Evolutionary conservation across 805 yeast genomes (phyloP).

Genomic region (Monosporozyma unispora): DNA sequence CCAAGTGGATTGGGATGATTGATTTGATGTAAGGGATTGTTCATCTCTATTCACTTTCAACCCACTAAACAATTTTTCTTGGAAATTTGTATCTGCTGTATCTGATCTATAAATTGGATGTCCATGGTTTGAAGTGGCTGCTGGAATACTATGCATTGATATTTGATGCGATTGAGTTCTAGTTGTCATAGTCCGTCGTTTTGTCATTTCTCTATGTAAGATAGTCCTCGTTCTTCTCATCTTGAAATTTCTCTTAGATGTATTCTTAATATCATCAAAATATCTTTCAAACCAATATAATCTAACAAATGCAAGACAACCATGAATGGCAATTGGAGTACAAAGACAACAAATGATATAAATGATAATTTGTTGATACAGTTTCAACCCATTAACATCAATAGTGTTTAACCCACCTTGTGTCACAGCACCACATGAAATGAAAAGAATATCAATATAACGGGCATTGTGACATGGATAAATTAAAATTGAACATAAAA

Average conservation of each 20-base stretch:
- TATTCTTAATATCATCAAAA: conserved; percentile 70
- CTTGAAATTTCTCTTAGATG: conserved; percentile 68
- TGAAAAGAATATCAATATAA: conserved; percentile 75
- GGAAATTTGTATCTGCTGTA: conserved; percentile 19
- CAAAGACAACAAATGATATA: conserved; percentile 56
- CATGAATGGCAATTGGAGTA: conserved; percentile 85
- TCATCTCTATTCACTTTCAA: conserved; percentile 28
- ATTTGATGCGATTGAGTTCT: conserved; percentile 1
- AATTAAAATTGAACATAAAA: conserved; percentile 65
- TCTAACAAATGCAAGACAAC: conserved; percentile 65
- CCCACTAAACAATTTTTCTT: conserved; percentile 30
- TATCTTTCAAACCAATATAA: conserved; percentile 83
- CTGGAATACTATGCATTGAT: neutral
- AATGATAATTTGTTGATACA: conserved; percentile 75
- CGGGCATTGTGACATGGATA: conserved; percentile 59
- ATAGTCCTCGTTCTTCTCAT: conserved; percentile 59
- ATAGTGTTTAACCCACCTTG: conserved; percentile 90
- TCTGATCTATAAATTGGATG: conserved; percentile 1
- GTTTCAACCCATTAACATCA: conserved; percentile 48
- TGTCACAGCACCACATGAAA: conserved; percentile 69
- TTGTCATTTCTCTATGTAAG: conserved; percentile 26
- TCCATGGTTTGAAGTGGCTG: neutral
- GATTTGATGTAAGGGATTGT: conserved; percentile 7
- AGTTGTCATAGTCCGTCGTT: conserved; percentile 13
- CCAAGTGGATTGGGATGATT: neutral